Evolutionary conservation across 352 stramenopile genomes (phyloP).

Genomic region (Phytophthora fragariae): DNA sequence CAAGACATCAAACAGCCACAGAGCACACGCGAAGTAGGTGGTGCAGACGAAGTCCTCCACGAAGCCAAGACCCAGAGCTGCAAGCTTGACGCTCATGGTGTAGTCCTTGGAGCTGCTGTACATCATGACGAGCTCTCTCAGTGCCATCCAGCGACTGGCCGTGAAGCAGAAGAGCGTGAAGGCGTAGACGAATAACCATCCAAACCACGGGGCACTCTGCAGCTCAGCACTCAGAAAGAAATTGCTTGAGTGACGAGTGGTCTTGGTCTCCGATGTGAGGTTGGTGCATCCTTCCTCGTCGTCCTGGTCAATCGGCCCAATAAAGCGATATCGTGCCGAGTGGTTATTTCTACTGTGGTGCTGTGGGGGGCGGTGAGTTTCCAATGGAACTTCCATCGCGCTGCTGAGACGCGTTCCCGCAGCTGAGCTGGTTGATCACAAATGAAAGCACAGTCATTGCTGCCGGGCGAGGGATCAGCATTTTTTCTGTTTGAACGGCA

Average conservation of each 20-base stretch:
- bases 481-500: too few relatives aligned
- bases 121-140: constrained; percentile 19
- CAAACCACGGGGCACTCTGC: constrained; percentile 6
- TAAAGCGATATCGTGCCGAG: too few relatives aligned
- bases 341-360: too few relatives aligned
- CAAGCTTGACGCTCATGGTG: constrained; percentile 11
- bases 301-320: too few relatives aligned
- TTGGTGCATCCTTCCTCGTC: too few relatives aligned
- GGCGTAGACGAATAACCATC: constrained; percentile 28
- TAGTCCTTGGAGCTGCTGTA: constrained; percentile 17
- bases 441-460: too few relatives aligned
- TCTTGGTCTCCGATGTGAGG: too few relatives aligned
- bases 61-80: constrained; percentile 26
- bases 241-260: background rate
- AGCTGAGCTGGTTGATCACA: too few relatives aligned
- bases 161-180: constrained; percentile 29
- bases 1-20: constrained; percentile 29
- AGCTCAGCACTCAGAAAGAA: background rate
- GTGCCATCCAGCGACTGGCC: constrained; percentile 10
- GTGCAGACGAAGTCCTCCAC: constrained; percentile 39
- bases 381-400: too few relatives aligned
- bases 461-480: too few relatives aligned
- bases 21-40: constrained; percentile 26
- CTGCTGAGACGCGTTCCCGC: too few relatives aligned
- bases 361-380: too few relatives aligned